These are phyloP conservation scores for Alternaria solani DNA, from an alignment of 2,329 filamentous ascomycete genomes.

Conservation along the genomic window DNA sequence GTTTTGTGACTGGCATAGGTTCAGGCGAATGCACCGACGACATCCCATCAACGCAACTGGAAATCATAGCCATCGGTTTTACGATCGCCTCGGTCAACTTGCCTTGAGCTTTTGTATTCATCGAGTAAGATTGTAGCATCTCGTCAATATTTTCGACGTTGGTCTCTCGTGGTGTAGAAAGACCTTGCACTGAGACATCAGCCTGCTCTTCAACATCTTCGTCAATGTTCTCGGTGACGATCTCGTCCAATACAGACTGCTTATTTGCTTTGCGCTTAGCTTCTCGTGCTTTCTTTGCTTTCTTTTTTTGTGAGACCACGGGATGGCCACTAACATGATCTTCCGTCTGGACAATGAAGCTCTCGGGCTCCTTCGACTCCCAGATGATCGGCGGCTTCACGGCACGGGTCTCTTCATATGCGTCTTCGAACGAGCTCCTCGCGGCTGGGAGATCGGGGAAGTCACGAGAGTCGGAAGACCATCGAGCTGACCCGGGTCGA, in stretches of 20 bases:
- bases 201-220: neutral
- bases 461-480: neutral
- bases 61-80: neutral
- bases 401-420: neutral
- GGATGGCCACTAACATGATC: constrained; percentile 5
- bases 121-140: neutral
- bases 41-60: neutral
- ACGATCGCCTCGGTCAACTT: neutral
- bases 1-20: constrained; percentile 6
- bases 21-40: neutral
- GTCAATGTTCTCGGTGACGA: neutral
- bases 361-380: constrained; percentile 9
- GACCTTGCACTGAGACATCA: neutral
- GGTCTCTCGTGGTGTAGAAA: neutral
- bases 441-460: neutral
- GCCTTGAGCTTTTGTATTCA: neutral
- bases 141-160: neutral
- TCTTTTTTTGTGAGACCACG: constrained; percentile 33
- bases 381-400: neutral
- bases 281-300: constrained; percentile 33
- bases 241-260: constrained; percentile 3
- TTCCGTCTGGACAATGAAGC: neutral
- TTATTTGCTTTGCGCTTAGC: constrained; percentile 35
- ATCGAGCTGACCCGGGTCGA: neutral
- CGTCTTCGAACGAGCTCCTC: neutral